phyloP scores from a whole-genome alignment of 2,329 filamentous ascomycete species.

The Ophiostoma angusticollis region DNA sequence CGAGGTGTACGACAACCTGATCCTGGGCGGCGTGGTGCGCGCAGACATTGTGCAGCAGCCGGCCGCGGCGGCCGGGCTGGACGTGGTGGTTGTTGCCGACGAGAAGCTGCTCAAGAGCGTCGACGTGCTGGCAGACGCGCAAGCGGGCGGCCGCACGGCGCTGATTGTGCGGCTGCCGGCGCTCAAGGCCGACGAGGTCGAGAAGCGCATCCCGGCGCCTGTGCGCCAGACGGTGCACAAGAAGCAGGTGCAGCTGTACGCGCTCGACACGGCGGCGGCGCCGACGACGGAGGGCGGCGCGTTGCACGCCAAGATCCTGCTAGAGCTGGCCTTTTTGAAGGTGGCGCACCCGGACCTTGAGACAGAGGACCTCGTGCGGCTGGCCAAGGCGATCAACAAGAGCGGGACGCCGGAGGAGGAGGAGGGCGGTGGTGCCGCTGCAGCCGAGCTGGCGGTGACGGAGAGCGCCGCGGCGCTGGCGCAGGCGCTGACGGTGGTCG shows the following conservation, averaged over 20 bases:
- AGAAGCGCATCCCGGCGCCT: conserved; percentile 65
- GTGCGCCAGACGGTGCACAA: conserved; percentile 60
- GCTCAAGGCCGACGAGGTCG: conserved; percentile 76
- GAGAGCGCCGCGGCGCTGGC: conserved; percentile 51
- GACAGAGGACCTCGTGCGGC: conserved; percentile 49
- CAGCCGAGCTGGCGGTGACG: not conserved
- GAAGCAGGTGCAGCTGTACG: conserved; percentile 57
- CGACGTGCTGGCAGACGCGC: conserved; percentile 58
- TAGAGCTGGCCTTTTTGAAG: conserved; percentile 74
- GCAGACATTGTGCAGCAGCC: too few relatives aligned
- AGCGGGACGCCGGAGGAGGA: conserved; percentile 26
- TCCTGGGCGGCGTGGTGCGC: conserved; percentile 64
- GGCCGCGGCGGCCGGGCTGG: too few relatives aligned
- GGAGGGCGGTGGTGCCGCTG: not conserved
- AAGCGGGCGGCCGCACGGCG: conserved; percentile 54
- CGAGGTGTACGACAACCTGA: conserved; percentile 53
- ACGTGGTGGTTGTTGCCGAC: conserved; percentile 66
- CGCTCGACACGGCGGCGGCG: conserved; percentile 60
- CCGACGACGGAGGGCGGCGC: conserved; percentile 47
- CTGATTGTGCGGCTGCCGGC: conserved; percentile 65
- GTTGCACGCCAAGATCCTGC: conserved; percentile 45
- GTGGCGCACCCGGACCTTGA: conserved; percentile 57
- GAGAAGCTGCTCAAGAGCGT: conserved; percentile 69
- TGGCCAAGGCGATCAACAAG: conserved; percentile 44
- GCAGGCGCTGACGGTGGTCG: conserved; percentile 56